A percentile compares a stretch with the other conserved stretches of the same genome.
phyloP scores from a whole-genome alignment of 192 early-diverging fungal species.

The Podila clonocystis region DNA sequence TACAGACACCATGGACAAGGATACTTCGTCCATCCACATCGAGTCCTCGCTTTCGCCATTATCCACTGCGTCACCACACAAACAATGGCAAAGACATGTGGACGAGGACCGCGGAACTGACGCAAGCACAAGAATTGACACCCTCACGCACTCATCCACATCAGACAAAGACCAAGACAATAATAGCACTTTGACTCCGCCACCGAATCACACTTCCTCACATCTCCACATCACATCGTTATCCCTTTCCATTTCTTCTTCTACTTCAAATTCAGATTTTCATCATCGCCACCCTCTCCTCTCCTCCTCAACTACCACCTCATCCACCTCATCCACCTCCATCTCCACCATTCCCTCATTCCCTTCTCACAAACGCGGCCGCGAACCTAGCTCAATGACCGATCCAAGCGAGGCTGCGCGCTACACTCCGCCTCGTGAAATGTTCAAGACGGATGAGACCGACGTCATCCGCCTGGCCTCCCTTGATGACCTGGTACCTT shows the following conservation, averaged over 20 bases:
- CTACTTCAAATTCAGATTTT: neutral
- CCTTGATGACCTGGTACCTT: constrained; percentile 1
- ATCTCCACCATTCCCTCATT: neutral
- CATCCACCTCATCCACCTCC: neutral
- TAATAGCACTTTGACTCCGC: neutral
- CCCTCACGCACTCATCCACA: neutral
- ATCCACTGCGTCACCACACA: neutral
- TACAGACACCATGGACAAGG: neutral
- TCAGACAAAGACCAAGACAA: neutral
- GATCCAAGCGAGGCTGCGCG: constrained; percentile 46
- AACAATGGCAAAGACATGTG: too few species aligned
- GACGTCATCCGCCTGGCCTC: neutral
- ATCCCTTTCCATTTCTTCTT: neutral
- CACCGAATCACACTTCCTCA: neutral
- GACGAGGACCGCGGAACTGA: too few species aligned
- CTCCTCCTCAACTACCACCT: neutral
- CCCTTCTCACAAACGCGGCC: constrained; percentile 40
- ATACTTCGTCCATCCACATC: neutral
- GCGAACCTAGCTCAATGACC: constrained; percentile 42
- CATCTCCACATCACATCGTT: neutral
- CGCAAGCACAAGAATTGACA: neutral
- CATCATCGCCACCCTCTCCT: neutral
- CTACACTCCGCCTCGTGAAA: constrained; percentile 46
- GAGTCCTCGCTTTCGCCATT: neutral
- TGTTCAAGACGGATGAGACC: constrained; percentile 23